Base-by-base conservation (phyloP, 1,284 basidiomycete genomes). In the Phlebopus sp. region DNA sequence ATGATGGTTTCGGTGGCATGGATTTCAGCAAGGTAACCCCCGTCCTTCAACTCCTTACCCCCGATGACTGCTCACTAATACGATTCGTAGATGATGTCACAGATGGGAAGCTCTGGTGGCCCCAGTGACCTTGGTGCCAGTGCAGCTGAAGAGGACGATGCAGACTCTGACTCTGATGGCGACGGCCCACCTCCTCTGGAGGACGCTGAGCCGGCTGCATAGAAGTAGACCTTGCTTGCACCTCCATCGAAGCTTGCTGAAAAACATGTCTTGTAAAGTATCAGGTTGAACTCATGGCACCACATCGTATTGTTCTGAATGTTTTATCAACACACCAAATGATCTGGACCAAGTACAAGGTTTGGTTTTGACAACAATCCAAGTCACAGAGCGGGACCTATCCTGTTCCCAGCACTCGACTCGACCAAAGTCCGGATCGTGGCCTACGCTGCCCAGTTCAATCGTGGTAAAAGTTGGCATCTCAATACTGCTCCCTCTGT, bases 121-220 rank as follows among this genome's bases (percentile, higher is more conserved):
- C 69, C 61, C 36, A 70, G 65, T 25, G 59, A 60, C 14, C 67
- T 66, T 29, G 51, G 62, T n/a, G 66, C 69, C 37, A 68, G 65
- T 32, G 62, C 58, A 35, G 72, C 59, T 37, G 73, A 55, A 35
- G 75, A 72, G 66, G 55, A 8, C n/a, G 64, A 50, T 5, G 69
- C 67, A 31, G 74, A 69, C 3, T 74, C 74, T 32, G 82, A 82
- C 44, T 74, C 68, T 13, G 81, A 79, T 45, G 84, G 84, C 39
- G 84, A 81, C 31, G 86, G 81, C 46, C 86, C 86, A 49, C 87
- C 88, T 51, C 84, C 87, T 56, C 81, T 90, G 39, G 88, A 90
- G 69, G 78, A 81, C 42, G 75, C 72, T 21, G 78, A 81, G 57
- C 66, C 68, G 17, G 42, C 46, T 38, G 59, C 47, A 41, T 15